Evolutionary conservation across 371 early-diverging fungal genomes (phyloP).

Genomic region (Mucor saturninus): DNA sequence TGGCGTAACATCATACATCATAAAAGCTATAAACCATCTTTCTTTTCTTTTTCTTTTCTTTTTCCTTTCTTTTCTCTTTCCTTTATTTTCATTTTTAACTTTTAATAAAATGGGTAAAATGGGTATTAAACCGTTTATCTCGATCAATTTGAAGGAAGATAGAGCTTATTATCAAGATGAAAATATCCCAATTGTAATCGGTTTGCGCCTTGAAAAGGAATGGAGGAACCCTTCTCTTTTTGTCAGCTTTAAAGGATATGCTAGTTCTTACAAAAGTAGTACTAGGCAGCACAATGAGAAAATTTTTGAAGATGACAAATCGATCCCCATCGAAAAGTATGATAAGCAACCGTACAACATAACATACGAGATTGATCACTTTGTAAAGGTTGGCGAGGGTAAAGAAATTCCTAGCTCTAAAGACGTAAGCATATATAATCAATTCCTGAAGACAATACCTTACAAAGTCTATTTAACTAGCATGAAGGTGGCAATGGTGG

Average conservation of each 20-base stretch:
- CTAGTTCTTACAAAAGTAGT: conserved; percentile 7
- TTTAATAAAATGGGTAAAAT: conserved; percentile 10
- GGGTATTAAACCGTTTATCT: conserved; percentile 7
- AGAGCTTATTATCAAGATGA: conserved; percentile 20
- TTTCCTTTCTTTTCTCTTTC: not conserved
- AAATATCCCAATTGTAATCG: conserved; percentile 3
- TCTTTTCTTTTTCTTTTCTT: too few relatives aligned
- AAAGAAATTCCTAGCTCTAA: conserved; percentile 9
- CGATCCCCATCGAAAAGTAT: not conserved
- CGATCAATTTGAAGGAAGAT: conserved; percentile 13
- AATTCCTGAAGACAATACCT: too few relatives aligned
- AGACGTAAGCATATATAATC: conserved; percentile 7
- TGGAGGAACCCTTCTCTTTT: conserved; percentile 5
- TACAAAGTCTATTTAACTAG: not conserved
- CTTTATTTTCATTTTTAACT: not conserved
- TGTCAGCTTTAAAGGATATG: conserved; percentile 12
- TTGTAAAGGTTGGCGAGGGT: conserved; percentile 11
- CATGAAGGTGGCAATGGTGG: conserved; percentile 16
- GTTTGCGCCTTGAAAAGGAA: conserved; percentile 2
- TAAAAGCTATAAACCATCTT: too few relatives aligned
- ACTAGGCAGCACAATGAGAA: not conserved
- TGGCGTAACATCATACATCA: too few relatives aligned
- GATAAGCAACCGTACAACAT: not conserved
- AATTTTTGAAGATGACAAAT: conserved; percentile 12
- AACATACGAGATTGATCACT: conserved; percentile 8